Percentiles rank a stretch among this genome's conserved stretches.
Evolutionary conservation across 2,329 filamentous ascomycete genomes (phyloP).

Genomic region (Thielaviopsis punctulata): DNA sequence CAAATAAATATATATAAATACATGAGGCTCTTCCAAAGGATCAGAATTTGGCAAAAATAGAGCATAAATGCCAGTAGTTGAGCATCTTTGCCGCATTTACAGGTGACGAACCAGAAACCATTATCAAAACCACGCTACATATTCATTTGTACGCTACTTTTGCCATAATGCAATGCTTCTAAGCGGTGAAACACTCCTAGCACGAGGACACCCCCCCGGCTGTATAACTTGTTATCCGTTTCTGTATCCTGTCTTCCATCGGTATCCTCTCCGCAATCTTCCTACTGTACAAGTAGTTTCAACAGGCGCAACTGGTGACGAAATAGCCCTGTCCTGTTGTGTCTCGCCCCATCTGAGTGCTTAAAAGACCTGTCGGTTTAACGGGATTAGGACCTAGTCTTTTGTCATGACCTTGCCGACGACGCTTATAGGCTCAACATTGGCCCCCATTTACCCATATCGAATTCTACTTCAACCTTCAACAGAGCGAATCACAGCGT

Average conservation of each 20-base stretch:
- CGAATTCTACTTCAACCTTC: not conserved
- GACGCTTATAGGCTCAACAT: too few species aligned
- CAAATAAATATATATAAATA: not conserved
- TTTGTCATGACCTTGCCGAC: too few species aligned
- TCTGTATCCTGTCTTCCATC: not conserved
- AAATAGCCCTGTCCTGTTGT: not conserved
- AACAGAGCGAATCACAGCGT: not conserved
- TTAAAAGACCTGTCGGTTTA: too few species aligned
- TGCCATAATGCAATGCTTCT: too few species aligned
- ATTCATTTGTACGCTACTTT: too few species aligned
- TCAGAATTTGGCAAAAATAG: not conserved
- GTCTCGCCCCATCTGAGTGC: not conserved
- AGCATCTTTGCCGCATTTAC: not conserved
- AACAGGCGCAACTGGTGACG: not conserved
- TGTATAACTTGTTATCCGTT: not conserved
- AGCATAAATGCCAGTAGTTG: not conserved
- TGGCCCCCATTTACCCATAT: too few species aligned
- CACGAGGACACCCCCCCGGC: not conserved
- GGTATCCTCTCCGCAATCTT: not conserved
- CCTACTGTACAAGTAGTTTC: too few species aligned
- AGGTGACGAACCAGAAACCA: slow-evolving; percentile 3
- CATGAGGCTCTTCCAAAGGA: not conserved
- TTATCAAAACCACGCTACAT: not conserved
- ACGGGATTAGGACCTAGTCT: too few species aligned
- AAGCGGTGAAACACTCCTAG: too few species aligned